phyloP scores from a whole-genome alignment of 805 yeast genomes.

The Candida montana region DNA sequence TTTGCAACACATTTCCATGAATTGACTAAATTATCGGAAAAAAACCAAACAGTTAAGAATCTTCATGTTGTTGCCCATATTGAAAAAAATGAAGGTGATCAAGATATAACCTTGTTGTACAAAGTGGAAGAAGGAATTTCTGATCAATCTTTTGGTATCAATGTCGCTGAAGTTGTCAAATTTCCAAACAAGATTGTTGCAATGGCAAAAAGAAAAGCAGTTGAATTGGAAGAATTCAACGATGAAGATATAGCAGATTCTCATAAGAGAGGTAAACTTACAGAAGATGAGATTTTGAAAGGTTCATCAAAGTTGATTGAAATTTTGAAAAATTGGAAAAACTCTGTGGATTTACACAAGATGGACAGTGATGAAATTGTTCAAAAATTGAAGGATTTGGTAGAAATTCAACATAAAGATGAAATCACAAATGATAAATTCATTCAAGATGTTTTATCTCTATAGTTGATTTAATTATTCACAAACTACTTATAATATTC shows the following conservation, averaged over 20 bases:
- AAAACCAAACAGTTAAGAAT: slow-evolving; percentile 62
- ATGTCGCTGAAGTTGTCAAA: slow-evolving; percentile 93
- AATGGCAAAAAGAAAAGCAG: slow-evolving; percentile 94
- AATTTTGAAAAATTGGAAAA: slow-evolving; percentile 36
- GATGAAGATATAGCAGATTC: slow-evolving; percentile 34
- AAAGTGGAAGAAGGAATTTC: slow-evolving; percentile 96
- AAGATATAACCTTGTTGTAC: slow-evolving; percentile 82
- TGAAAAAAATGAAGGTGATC: slow-evolving; percentile 38
- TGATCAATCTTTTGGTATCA: slow-evolving; percentile 95
- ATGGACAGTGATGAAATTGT: slow-evolving; percentile 34
- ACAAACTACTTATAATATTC: too few species aligned
- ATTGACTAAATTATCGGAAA: slow-evolving; percentile 71
- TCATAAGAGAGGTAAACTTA: slow-evolving; percentile 43
- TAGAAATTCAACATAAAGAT: slow-evolving; percentile 24
- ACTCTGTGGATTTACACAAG: slow-evolving; percentile 13
- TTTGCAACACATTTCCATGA: slow-evolving; percentile 99
- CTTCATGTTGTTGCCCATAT: slow-evolving; percentile 92
- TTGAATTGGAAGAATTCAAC: slow-evolving; percentile 69
- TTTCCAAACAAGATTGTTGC: slow-evolving; percentile 85
- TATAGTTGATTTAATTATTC: slow-evolving; percentile 15
- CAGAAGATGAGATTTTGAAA: slow-evolving; percentile 42
- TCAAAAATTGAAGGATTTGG: slow-evolving; percentile 31
- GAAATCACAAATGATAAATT: slow-evolving; percentile 33
- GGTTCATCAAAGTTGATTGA: slow-evolving; percentile 49
- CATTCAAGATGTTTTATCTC: slow-evolving; percentile 39